Evolutionary conservation across 2,329 filamentous ascomycete species (phyloP).

Genomic region (Metarhizium guizhouense): DNA sequence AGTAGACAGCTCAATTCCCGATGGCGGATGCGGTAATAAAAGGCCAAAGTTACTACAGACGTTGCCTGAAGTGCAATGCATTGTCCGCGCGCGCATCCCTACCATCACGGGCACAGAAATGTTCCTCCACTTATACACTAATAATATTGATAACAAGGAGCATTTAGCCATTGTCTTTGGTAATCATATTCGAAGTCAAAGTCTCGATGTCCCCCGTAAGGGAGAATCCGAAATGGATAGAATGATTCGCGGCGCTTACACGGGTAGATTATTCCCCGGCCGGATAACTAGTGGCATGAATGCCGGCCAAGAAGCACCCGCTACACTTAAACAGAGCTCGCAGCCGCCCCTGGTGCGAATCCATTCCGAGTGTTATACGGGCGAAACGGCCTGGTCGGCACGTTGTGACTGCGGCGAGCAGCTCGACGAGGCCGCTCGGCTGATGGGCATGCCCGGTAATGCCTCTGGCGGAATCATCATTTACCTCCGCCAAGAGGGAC

Average conservation of each 20-base stretch:
- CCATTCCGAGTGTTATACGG: conserved; percentile 97
- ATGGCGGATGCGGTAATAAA: conserved; percentile 52
- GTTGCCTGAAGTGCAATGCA: conserved; percentile 81
- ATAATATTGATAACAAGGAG: conserved; percentile 89
- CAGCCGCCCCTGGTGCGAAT: conserved; percentile 72
- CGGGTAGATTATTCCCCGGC: conserved; percentile 77
- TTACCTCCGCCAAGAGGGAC: conserved; percentile 90
- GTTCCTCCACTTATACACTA: conserved; percentile 92
- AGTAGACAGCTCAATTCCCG: conserved; percentile 49
- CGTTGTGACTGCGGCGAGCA: conserved; percentile 97
- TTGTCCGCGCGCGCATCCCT: conserved; percentile 89
- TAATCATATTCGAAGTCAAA: conserved; percentile 65
- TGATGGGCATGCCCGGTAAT: conserved; percentile 69
- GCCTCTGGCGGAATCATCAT: conserved; percentile 79
- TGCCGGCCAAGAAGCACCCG: conserved; percentile 7
- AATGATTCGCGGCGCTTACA: conserved; percentile 91
- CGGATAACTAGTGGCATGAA: conserved; percentile 59
- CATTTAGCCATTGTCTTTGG: conserved; percentile 97
- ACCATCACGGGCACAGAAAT: conserved; percentile 89
- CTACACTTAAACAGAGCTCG: conserved; percentile 1
- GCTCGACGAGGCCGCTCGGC: conserved; percentile 84
- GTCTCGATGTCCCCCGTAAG: conserved; percentile 59
- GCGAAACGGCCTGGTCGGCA: conserved; percentile 96
- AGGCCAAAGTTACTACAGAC: conserved; percentile 63
- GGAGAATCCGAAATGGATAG: conserved; percentile 82